Evolutionary conservation across 2,329 filamentous ascomycete genomes (phyloP), one percentile per base, ranked within the genome.

Genomic region (Paecilomyces variotii): DNA sequence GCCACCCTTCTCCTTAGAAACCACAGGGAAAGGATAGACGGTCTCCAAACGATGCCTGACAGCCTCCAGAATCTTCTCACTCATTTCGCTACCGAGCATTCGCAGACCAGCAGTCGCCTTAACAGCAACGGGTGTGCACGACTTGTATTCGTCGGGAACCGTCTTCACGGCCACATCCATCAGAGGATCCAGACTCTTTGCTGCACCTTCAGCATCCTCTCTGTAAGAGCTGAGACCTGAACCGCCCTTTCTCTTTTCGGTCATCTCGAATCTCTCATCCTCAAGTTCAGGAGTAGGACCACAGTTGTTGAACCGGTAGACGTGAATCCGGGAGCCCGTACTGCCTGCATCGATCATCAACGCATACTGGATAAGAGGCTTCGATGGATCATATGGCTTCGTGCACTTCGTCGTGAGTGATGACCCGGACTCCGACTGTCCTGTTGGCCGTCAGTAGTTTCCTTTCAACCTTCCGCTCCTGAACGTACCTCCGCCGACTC

Each of bases 301-400:
- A 78, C 93, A 99, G 80, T 97, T 97, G 82, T 97, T 97, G 84
- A 97, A 99, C 72, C 91, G 90, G 82, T 97, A 99, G 60, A 97
- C 91, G 79, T 99, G 95, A 72, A 99, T 97, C 67, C 94, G 89
- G 61, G 94, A 97, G 61, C 94, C 94, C 57, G 94, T 97, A 80
- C 92, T 97, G 67, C 94, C 94, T 54, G 94, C 94, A 76, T 99
- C 94, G 70, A 99, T 90, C 94, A 99, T 99, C 70, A 97, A 84
- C 61, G 94, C 95, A 79, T 97, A 99, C 73, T 99, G 94, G 62
- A 97, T 87, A 65, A 99, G 85, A 55, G 94, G 93, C 79, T 97
- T 97, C 64, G 91, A 88, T 69, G 89, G 86, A 67, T 91, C 90
- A 78, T 84, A 87, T 50, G 94, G 91, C 72, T 87, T 90, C 60